Conservation (phyloP, 1,139 yeast species). For the Kurtzmaniella natalensis region DNA sequence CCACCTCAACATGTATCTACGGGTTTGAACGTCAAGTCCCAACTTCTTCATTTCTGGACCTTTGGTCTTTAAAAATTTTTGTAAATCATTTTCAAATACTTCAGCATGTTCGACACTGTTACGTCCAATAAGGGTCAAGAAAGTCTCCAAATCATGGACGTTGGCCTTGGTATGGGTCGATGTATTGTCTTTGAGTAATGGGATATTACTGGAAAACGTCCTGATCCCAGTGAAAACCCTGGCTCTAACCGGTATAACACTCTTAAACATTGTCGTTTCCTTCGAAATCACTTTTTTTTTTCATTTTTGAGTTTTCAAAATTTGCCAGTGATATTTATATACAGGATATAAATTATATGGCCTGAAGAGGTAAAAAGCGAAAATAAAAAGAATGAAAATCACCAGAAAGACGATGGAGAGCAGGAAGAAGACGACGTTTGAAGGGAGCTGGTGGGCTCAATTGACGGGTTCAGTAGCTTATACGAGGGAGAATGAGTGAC, state of each 20-base stretch:
- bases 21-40: slow-evolving; percentile 73
- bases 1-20: slow-evolving; percentile 62
- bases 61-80: slow-evolving; percentile 54
- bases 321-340: no score
- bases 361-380: no score
- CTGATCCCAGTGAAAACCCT: neutral
- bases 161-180: slow-evolving; percentile 44
- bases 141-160: slow-evolving; percentile 72
- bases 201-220: slow-evolving; percentile 14
- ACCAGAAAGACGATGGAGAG: no score
- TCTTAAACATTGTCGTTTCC: slow-evolving; percentile 1
- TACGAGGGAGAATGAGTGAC: no score
- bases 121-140: slow-evolving; percentile 74
- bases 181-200: slow-evolving; percentile 27
- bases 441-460: no score
- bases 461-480: no score
- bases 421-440: no score
- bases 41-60: slow-evolving; percentile 61
- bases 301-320: no score
- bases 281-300: no score
- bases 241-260: neutral
- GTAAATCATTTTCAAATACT: slow-evolving; percentile 70
- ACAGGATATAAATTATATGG: no score
- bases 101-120: slow-evolving; percentile 63
- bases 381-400: no score